Evolutionary conservation across 805 yeast genomes (phyloP), one percentile per base, ranked within the genome.

Genomic region (Candida golubevii): DNA sequence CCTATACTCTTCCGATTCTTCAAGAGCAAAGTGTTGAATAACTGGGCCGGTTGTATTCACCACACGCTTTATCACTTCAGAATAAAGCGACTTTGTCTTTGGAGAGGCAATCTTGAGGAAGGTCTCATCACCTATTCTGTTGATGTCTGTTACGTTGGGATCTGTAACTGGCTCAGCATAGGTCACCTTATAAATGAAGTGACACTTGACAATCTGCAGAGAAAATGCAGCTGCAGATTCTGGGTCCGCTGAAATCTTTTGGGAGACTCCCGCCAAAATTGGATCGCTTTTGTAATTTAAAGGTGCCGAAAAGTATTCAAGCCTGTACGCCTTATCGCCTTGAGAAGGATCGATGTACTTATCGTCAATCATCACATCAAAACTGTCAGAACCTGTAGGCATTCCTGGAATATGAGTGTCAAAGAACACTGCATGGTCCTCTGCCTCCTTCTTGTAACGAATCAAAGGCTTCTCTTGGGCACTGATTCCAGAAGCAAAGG

Each of bases 381-480:
- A 84, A 41, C 65, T 66, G 41, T 36, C 43, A 18, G 46, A 23
- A 38, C 67, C 66, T 23, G 44, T 40, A 26, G 49, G 38, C 26
- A 36, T 33, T 10, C 80, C 82, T 9, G 80, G 77, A 18, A 65
- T 62, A 12, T 81, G 72, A 30, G 95, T 81, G 60, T 88, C 96
- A 63, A 91, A 87, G 62, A 85, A 93, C 31, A 88, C 93, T 1
- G 97, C 97, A 59, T 88, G 96, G 61, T 85, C 90, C 13, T 79
- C 83, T 37, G 79, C 77, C 62, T 88, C 90, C 50, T 89, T 77
- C 61, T 83, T 83, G 63, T 88, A 87, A 50, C 83, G 87, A 51
- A 91, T 83, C 52, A 81, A 77, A 15, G 83, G 83, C 50, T 70
- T 68, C 46, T 65, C 66, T 42, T 61, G 66, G 53, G 59, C 77